Evolutionary conservation across 129 eudicot species (phyloP), one percentile per base, ranked within the genome.

Genomic region (Ambrosia trifida): DNA sequence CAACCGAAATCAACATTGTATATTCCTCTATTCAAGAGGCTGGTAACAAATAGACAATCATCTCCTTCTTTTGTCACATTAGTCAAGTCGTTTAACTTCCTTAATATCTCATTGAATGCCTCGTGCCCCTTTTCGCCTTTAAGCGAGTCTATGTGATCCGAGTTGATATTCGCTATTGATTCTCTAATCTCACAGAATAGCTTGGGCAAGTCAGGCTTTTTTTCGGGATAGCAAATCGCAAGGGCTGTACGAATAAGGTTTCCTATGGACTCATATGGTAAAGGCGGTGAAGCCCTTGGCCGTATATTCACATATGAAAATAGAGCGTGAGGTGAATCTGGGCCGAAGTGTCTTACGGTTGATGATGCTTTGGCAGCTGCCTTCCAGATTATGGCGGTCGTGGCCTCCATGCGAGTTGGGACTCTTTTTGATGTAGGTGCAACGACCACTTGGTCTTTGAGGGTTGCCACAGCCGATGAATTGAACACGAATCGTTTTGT

Each of bases 381-480:
- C 38, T 28, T 66, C 72, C 72, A 66, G 13, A 66, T 33, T 4
- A 66, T 5, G 28, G 66, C 28, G 18, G 76, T 28, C 4, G 66
- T 60, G 40, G 67, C 76, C 60, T 72, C 76, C 35, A 61, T 62
- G 30, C 68, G 76, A n/a, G 76, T 72, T 57, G 68, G 76, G 4
- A 43, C 19, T 3, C 44, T n/a, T 1, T 46, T 46, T 11, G 17
- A 6, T 7, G 51, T 46, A 14, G 4, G 28, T 24, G 28, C 13
- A 2, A 14, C 16, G 11, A 2, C 51, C 51, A 11, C 4, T 46
- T 46, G 51, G 51, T 11, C 2, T 14, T 11, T 46, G 3, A 68
- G 45, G 28, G 73, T 47, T 47, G 44, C 45, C 14, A 68, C 31
- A 33, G 61, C 60, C 6, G 2, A 31, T 0, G 30, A 11, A 49